A percentile compares a stretch with the other conserved stretches of the same genome.
Evolutionary conservation across 108 stramenopile genomes (phyloP).

Genomic region (Epithemia pelagica): DNA sequence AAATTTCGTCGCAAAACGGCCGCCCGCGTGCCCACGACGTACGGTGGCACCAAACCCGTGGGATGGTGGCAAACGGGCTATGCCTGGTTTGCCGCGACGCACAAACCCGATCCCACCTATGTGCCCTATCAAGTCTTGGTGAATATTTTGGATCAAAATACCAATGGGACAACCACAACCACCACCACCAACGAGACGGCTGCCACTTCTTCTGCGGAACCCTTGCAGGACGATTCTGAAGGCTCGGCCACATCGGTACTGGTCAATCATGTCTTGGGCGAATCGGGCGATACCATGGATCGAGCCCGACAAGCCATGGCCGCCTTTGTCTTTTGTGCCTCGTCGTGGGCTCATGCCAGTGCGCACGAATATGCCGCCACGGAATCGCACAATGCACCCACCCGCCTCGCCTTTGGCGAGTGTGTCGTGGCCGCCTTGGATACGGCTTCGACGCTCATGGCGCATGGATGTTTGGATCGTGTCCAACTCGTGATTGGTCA

Average conservation of each 20-base stretch:
- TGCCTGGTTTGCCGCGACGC: conserved; percentile 10
- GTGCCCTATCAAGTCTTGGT: conserved; percentile 42
- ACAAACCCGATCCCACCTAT: conserved; percentile 31
- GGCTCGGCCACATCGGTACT: conserved; percentile 20
- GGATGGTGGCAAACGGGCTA: conserved; percentile 43
- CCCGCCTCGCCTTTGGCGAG: conserved; percentile 26
- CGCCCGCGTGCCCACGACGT: conserved; percentile 33
- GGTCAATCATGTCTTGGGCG: conserved; percentile 43
- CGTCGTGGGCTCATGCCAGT: conserved; percentile 55
- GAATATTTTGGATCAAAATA: conserved; percentile 17
- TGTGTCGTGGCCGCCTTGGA: conserved; percentile 48
- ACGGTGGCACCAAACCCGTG: conserved; percentile 48
- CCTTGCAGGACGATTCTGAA: conserved; percentile 8
- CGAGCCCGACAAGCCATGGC: conserved; percentile 42
- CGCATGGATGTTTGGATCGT: conserved; percentile 77
- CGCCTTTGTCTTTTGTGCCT: conserved; percentile 49
- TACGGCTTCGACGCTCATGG: conserved; percentile 53
- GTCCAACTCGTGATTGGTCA: conserved; percentile 32
- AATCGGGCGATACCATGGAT: conserved; percentile 47
- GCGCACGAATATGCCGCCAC: conserved; percentile 25
- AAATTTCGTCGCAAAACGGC: conserved; percentile 63
- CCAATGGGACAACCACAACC: neutral
- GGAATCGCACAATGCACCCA: conserved; percentile 8
- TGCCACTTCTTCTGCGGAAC: neutral
- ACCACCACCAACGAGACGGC: conserved; percentile 1